Base-by-base conservation (phyloP, 2,329 filamentous ascomycete species). In the Cryphonectria naterciae region DNA sequence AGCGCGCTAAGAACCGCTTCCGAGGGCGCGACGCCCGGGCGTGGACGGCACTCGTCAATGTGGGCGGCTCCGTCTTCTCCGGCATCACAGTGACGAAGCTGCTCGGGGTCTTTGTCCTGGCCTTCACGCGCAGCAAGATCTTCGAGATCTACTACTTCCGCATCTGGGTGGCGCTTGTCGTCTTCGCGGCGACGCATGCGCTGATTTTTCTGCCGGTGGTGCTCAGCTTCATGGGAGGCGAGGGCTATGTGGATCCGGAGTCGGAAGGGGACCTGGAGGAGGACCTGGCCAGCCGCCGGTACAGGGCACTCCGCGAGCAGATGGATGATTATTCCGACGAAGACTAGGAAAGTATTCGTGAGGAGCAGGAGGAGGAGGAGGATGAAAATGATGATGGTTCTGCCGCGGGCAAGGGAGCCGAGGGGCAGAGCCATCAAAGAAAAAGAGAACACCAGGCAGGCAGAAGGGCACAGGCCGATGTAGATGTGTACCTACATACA, bases 61-160 rank as follows among this genome's bases (percentile, higher is more conserved):
- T 99, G 0, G 96, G 96, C 2, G 93, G 93, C 7, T 96, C 93
- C 62, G 97, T 99, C 17, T 97, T 99, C 78, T 97, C 93, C 43
- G 96, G 96, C 2, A 99, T 99, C 79, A 98, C 95, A 0, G 86
- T 99, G 67, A 99, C 96, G 2, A 99, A 99, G 82, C 87, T 99
- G 1, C 85, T 99, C 1, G 96, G 96, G 4, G 95, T 99, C 0
- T 91, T 88, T 62, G 96, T 99, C 49, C 85, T 99, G 28, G 96
- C 96, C 0, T 99, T 98, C 78, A 99, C 96, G 10, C 86, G 93
- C 67, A 97, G 93, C 80, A 99, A 98, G 88, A 99, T 99, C 78
- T 99, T 99, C 77, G 97, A 99, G 84, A 94, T 99, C 70, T 99
- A 99, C 83, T 99, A 99, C 82, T 99, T 99, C 86, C 89, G 96